Percentiles rank a stretch among this genome's conserved stretches.
phyloP scores from a whole-genome alignment of 495 filamentous ascomycete species.

The Talaromyces wortmannii region DNA sequence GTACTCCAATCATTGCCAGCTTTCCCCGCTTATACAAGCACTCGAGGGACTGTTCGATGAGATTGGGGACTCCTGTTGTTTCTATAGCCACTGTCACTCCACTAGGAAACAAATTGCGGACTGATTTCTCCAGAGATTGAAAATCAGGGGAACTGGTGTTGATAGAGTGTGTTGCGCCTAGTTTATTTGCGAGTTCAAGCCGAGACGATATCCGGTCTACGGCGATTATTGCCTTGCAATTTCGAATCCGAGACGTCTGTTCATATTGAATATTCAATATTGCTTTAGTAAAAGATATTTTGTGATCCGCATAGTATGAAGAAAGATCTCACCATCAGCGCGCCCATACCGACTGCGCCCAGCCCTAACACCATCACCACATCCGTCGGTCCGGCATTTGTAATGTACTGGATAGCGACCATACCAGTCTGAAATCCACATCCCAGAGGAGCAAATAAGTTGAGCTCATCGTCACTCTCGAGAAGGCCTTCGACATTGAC shows the following conservation, averaged over 20 bases:
- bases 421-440: conserved; percentile 39
- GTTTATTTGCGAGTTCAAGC: conserved; percentile 22
- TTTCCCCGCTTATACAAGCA: conserved; percentile 18
- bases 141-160: conserved; percentile 11
- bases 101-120: conserved; percentile 6
- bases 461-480: conserved; percentile 15
- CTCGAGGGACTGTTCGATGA: conserved; percentile 24
- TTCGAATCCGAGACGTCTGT: not conserved
- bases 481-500: conserved; percentile 18
- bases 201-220: conserved; percentile 25
- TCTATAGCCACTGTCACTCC: conserved; percentile 27
- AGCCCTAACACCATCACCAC: conserved; percentile 24
- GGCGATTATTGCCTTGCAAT: conserved; percentile 22
- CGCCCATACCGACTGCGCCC: conserved; percentile 29
- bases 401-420: conserved; percentile 24
- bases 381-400: conserved; percentile 8
- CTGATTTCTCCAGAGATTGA: conserved; percentile 15
- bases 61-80: conserved; percentile 22
- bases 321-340: conserved; percentile 17
- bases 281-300: too few relatives aligned
- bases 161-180: conserved; percentile 33
- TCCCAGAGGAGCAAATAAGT: conserved; percentile 30
- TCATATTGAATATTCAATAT: not conserved
- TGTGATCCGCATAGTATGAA: not conserved
- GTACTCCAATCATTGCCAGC: conserved; percentile 26